A percentile compares a stretch with the other conserved stretches of the same genome.
Evolutionary conservation across 169 alveolate genomes (phyloP).

Genomic region (Plasmodium berghei): DNA sequence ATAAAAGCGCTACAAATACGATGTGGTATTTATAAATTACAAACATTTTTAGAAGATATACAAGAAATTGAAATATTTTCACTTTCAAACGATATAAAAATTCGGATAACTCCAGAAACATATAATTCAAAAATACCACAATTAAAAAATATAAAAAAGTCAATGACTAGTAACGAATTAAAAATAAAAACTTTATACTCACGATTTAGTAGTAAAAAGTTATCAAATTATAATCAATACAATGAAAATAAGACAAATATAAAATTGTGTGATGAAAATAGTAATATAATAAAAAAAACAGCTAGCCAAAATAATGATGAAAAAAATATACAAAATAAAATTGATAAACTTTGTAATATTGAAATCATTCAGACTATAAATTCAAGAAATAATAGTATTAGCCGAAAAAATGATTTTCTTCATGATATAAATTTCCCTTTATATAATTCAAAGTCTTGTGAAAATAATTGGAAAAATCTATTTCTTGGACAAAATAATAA

Average conservation of each 20-base stretch:
- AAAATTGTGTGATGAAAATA: slow-evolving; percentile 8
- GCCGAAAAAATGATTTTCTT: too few relatives aligned
- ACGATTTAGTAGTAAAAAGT: slow-evolving; percentile 15
- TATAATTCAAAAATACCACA: slow-evolving; percentile 37
- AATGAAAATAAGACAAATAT: neutral
- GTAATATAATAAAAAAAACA: slow-evolving; percentile 10
- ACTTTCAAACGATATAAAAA: slow-evolving; percentile 40
- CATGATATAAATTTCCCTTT: neutral
- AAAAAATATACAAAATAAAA: too few relatives aligned
- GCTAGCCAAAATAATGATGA: too few relatives aligned
- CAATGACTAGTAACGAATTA: slow-evolving; percentile 13
- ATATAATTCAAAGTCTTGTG: slow-evolving; percentile 2
- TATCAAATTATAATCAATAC: slow-evolving; percentile 1
- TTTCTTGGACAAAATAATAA: slow-evolving; percentile 10
- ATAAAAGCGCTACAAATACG: slow-evolving; percentile 43
- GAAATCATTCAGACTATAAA: slow-evolving; percentile 10
- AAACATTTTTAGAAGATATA: slow-evolving; percentile 46
- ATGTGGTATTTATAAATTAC: slow-evolving; percentile 63
- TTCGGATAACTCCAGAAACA: slow-evolving; percentile 60
- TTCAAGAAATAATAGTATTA: neutral
- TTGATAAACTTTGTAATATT: neutral
- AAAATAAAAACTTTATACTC: slow-evolving; percentile 19
- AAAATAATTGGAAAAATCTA: slow-evolving; percentile 20
- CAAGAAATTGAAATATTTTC: slow-evolving; percentile 41
- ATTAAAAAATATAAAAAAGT: slow-evolving; percentile 20